Evolutionary conservation across 768 basidiomycete species (phyloP).

Genomic region (Lactarius evosmus): DNA sequence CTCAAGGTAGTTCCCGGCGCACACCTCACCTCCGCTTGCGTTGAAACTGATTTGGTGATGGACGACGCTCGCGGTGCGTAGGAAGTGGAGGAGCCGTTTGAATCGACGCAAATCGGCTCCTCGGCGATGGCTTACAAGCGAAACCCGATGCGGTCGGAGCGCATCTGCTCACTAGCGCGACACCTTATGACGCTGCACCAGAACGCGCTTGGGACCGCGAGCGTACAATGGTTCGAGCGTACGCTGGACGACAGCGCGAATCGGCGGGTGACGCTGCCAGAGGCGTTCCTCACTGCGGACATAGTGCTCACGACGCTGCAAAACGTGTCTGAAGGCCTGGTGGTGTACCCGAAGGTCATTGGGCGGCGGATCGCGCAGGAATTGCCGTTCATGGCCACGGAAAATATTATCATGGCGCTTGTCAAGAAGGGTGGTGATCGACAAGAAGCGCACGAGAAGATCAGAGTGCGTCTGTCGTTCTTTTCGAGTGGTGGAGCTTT

Average conservation of each 20-base stretch:
- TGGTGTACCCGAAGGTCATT: slow-evolving; percentile 98
- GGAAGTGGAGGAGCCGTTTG: slow-evolving; percentile 99
- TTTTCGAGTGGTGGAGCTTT: neutral
- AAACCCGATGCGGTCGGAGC: slow-evolving; percentile 98
- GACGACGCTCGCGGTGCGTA: slow-evolving; percentile 33
- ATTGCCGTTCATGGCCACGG: slow-evolving; percentile 99
- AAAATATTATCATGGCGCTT: slow-evolving; percentile 99
- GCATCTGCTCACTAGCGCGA: slow-evolving; percentile 92
- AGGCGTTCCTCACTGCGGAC: slow-evolving; percentile 95
- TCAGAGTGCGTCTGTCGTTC: slow-evolving; percentile 53
- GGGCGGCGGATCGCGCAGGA: slow-evolving; percentile 89
- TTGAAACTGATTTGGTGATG: neutral
- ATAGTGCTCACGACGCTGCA: slow-evolving; percentile 94
- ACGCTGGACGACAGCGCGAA: slow-evolving; percentile 98
- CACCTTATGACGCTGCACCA: slow-evolving; percentile 96
- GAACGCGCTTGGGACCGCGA: slow-evolving; percentile 91
- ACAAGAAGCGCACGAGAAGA: slow-evolving; percentile 95
- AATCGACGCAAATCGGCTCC: slow-evolving; percentile 96
- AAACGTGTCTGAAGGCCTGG: slow-evolving; percentile 96
- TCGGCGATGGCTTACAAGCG: slow-evolving; percentile 99
- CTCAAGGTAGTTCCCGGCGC: slow-evolving; percentile 62
- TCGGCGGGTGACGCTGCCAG: slow-evolving; percentile 92
- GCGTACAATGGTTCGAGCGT: slow-evolving; percentile 98
- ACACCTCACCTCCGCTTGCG: neutral
- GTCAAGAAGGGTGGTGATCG: slow-evolving; percentile 94